These are phyloP conservation scores for Lasiosphaeris hirsuta DNA, from an alignment of 495 filamentous ascomycete genomes.

Conservation along the genomic window DNA sequence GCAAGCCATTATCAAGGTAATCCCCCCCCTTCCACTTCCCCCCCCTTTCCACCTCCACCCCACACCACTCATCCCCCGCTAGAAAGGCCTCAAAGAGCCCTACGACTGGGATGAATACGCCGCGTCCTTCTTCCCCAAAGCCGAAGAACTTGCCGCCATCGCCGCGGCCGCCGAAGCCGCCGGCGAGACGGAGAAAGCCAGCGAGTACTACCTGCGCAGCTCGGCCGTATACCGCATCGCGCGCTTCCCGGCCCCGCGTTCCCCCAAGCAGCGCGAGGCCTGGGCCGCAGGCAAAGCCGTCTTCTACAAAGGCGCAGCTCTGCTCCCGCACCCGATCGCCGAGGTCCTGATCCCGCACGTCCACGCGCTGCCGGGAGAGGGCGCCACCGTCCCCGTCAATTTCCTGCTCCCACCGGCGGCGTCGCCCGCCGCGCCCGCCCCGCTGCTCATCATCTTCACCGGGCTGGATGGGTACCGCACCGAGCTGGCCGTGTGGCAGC, in stretches of 20 bases:
- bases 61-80: neutral
- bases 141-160: conserved; percentile 47
- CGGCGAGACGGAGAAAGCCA: conserved; percentile 41
- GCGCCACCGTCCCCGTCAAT: conserved; percentile 53
- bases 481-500: conserved; percentile 61
- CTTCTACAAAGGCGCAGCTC: conserved; percentile 21
- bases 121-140: conserved; percentile 56
- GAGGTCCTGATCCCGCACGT: conserved; percentile 59
- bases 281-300: conserved; percentile 59
- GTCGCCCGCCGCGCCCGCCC: conserved; percentile 35
- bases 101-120: conserved; percentile 56
- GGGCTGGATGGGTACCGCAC: conserved; percentile 73
- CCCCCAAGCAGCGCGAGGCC: conserved; percentile 49
- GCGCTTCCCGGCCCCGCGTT: conserved; percentile 52
- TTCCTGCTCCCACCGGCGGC: conserved; percentile 49
- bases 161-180: conserved; percentile 48
- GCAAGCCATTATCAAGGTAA: conserved; percentile 52
- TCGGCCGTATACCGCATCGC: conserved; percentile 69
- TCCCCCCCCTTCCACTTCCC: neutral
- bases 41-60: neutral
- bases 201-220: conserved; percentile 59
- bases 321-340: conserved; percentile 50
- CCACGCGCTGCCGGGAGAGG: conserved; percentile 28
- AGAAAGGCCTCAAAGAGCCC: neutral
- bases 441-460: conserved; percentile 63